These are phyloP conservation scores for Cyclospora cayetanensis DNA, from an alignment of 169 alveolate genomes.

Conservation along the genomic window DNA sequence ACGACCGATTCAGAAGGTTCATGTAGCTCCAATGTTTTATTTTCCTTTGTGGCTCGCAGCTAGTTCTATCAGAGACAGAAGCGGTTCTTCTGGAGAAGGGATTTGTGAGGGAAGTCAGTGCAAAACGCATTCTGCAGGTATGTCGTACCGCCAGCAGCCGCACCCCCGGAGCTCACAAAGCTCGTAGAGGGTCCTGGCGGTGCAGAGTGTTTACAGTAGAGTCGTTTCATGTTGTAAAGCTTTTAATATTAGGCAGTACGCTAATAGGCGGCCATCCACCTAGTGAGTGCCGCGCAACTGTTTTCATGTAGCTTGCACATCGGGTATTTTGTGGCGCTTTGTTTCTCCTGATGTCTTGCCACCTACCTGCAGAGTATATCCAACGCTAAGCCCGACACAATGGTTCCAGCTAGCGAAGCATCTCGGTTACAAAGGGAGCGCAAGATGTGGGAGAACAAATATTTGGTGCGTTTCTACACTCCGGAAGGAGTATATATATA, in stretches of 20 bases:
- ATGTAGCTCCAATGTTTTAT: not conserved
- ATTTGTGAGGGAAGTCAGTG: slow-evolving; percentile 38
- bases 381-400: not conserved
- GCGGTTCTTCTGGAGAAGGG: slow-evolving; percentile 32
- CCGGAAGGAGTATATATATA: too few species aligned
- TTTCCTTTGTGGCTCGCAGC: not conserved
- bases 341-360: too few species aligned
- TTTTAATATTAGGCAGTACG: too few species aligned
- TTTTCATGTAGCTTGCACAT: too few species aligned
- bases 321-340: too few species aligned
- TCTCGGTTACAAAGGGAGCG: slow-evolving; percentile 22
- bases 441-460: slow-evolving; percentile 52
- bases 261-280: too few species aligned
- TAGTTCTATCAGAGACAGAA: not conserved
- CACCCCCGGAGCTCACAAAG: too few species aligned
- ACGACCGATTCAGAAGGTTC: not conserved
- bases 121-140: slow-evolving; percentile 38
- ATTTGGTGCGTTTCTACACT: slow-evolving; percentile 15
- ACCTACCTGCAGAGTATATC: not conserved
- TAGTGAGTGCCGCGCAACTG: too few species aligned
- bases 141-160: too few species aligned
- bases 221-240: too few species aligned
- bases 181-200: too few species aligned
- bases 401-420: slow-evolving; percentile 49
- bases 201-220: too few species aligned